Conservation (phyloP, 2,329 filamentous ascomycete species). For the Aspergillus pseudoterreus region DNA sequence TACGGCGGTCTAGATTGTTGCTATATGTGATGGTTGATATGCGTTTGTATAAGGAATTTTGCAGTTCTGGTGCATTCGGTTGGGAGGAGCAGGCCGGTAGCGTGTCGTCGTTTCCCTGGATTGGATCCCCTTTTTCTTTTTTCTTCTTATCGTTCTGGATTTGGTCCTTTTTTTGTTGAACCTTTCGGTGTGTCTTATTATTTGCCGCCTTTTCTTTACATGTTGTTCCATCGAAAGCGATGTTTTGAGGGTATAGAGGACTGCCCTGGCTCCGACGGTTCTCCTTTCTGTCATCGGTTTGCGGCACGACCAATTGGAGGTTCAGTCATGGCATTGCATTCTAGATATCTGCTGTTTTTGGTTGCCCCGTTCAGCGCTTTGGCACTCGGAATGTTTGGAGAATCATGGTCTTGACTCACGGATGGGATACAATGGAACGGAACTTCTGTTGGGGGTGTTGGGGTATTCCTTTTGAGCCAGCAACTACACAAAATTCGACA, state of each 20-base stretch:
- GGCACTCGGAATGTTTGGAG: slow-evolving; percentile 36
- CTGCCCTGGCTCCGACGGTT: slow-evolving; percentile 15
- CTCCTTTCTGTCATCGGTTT: slow-evolving; percentile 5
- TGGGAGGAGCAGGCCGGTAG: slow-evolving; percentile 43
- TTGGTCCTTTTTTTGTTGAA: not conserved
- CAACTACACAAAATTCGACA: slow-evolving; percentile 15
- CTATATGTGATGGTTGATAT: slow-evolving; percentile 37
- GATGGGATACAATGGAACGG: slow-evolving; percentile 38
- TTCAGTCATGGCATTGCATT: slow-evolving; percentile 22
- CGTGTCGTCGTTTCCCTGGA: slow-evolving; percentile 36
- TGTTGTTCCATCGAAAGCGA: slow-evolving; percentile 17
- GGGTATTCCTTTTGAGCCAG: slow-evolving; percentile 35
- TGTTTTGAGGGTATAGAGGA: slow-evolving; percentile 22
- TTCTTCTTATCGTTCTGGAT: not conserved
- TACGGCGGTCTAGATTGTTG: slow-evolving; percentile 36
- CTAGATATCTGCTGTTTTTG: slow-evolving; percentile 22
- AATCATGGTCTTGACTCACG: slow-evolving; percentile 37
- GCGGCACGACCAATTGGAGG: slow-evolving; percentile 10
- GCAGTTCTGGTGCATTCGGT: slow-evolving; percentile 42
- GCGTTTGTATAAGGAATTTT: slow-evolving; percentile 43
- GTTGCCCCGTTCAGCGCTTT: slow-evolving; percentile 25
- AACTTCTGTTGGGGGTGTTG: slow-evolving; percentile 37
- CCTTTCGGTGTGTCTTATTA: slow-evolving; percentile 22
- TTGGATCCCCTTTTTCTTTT: slow-evolving; percentile 14
- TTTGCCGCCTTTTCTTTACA: slow-evolving; percentile 7